Conservation (phyloP, 2,329 filamentous ascomycete species). For the Pseudogymnoascus sp. region DNA sequence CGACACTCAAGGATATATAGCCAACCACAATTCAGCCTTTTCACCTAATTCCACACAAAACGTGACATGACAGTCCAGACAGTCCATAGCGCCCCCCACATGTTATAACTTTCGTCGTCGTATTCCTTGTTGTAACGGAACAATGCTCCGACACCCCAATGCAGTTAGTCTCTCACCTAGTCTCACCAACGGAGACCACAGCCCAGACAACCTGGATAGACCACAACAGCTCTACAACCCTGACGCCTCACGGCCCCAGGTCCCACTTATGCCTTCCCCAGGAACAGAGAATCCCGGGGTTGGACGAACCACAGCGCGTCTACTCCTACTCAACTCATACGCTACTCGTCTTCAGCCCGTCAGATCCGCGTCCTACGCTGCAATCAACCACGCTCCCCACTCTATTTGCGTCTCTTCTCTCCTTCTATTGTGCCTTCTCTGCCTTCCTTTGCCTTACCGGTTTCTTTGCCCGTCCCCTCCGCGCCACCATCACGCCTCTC, state of each 20-base stretch:
- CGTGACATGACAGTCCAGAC: not conserved
- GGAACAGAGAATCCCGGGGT: not conserved
- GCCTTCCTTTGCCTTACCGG: not conserved
- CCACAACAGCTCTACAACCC: not conserved
- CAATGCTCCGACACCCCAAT: not conserved
- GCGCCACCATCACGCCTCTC: conserved; percentile 9
- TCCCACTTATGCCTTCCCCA: not conserved
- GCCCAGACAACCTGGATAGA: not conserved
- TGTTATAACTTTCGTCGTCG: not conserved
- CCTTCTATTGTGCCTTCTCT: not conserved
- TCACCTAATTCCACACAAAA: not conserved
- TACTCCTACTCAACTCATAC: not conserved
- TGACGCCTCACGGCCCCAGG: not conserved
- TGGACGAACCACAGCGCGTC: conserved; percentile 1
- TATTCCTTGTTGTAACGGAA: not conserved
- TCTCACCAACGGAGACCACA: not conserved
- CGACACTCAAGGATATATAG: not conserved
- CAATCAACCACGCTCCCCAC: not conserved
- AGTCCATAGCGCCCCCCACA: not conserved
- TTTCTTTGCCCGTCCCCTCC: conserved; percentile 14
- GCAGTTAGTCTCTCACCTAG: not conserved
- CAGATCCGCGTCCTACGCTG: not conserved
- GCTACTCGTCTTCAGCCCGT: conserved; percentile 1
- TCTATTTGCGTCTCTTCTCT: conserved; percentile 4
- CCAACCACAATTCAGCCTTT: not conserved